phyloP scores from a whole-genome alignment of 148 eudicot species.

The Rhododendron kiyosumense region DNA sequence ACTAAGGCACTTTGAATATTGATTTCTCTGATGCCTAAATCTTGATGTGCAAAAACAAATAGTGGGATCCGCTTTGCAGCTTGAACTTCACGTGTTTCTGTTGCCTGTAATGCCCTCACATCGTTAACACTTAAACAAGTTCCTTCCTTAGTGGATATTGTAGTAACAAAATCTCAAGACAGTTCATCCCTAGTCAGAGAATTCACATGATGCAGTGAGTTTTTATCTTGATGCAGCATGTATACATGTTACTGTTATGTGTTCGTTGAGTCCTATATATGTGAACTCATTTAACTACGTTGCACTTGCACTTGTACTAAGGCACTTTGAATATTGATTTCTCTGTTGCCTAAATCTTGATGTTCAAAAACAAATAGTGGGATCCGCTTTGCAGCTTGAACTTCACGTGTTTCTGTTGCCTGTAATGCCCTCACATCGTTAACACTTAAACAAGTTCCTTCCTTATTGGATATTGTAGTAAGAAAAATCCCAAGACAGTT shows the following conservation, averaged over 20 bases:
- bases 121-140: slow-evolving; percentile 4
- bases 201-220: too few relatives aligned
- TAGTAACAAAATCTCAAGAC: neutral
- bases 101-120: slow-evolving; percentile 32
- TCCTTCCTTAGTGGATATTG: neutral
- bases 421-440: slow-evolving; percentile 26
- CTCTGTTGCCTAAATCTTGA: slow-evolving; percentile 13
- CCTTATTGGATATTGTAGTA: neutral
- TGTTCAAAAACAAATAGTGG: slow-evolving; percentile 21
- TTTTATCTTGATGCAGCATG: too few relatives aligned
- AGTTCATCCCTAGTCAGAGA: too few relatives aligned
- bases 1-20: slow-evolving; percentile 19
- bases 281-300: too few relatives aligned
- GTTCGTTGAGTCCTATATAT: too few relatives aligned
- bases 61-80: slow-evolving; percentile 39
- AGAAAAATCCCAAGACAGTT: neutral
- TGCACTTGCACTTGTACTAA: slow-evolving; percentile 33
- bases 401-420: slow-evolving; percentile 20
- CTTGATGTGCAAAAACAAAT: slow-evolving; percentile 15
- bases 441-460: neutral
- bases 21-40: slow-evolving; percentile 14
- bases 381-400: slow-evolving; percentile 35
- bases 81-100: slow-evolving; percentile 9
- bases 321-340: slow-evolving; percentile 12
- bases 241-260: too few relatives aligned